Base-by-base conservation (phyloP, 768 basidiomycete species). In the Auricularia sp. region DNA sequence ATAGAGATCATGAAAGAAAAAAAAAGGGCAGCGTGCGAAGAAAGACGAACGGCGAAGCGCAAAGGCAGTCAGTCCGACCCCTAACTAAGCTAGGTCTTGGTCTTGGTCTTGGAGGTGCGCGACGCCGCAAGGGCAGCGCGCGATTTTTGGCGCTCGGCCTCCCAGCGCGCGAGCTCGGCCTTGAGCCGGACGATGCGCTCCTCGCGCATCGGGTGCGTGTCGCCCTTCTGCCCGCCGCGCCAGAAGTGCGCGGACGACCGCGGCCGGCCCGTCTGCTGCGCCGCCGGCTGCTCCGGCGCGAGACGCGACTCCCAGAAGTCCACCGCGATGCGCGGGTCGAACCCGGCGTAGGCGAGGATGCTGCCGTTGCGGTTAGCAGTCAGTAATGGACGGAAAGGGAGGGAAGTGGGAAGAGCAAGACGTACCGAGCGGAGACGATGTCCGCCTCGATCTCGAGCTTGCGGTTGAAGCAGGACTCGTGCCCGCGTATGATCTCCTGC, bases 381-480 rank as follows among this genome's bases (percentile, higher is more conserved):
- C n/a, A n/a, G n/a, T n/a, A 23, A 23, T 23, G 23, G 1, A 23
- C 23, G 23, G 23, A 23, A 1, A 23, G 23, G 1, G 1, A 23
- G 23, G 33, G 60, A 47, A n/a, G 58, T 36, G 21, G 56, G 42
- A 64, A 66, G 64, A 43, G 23, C 44, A 21, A 47, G 16, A 70
- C 79, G 62, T 66, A 90, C 90, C 91, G 81, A 6, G 88, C 82
- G 12, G 91, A 93, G 43, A 95, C 93, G 36, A 92, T 76, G 71
- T 98, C 94, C 14, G 94, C 96, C 73, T 99, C 96, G 14, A 91
- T 83, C 73, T 99, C 96, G 72, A 98, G 90, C 56, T 82, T 83
- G 65, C 86, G 78, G 65, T 84, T 91, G 58, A 87, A 91, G 71
- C 93, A 95, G 62, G 84, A 81, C 68, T 88, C 86, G 33, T 85